Conservation (phyloP, 2,329 filamentous ascomycete genomes). For the Trichophyton simii region DNA sequence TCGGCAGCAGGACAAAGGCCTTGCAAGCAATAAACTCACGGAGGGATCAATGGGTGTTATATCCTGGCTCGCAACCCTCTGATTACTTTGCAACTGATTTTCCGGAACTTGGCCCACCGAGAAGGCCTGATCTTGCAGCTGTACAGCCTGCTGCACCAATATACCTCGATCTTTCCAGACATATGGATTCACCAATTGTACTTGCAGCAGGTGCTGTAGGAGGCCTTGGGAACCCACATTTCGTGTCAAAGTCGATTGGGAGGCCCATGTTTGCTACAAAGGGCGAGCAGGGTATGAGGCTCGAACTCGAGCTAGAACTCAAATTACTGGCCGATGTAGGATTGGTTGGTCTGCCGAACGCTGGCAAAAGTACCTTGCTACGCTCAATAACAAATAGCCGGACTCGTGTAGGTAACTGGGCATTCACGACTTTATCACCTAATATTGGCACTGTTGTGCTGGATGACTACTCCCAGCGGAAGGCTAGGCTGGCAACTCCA, state of each 20-base stretch:
- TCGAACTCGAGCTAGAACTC: constrained; percentile 77
- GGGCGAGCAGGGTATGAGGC: constrained; percentile 64
- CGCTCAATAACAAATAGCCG: constrained; percentile 78
- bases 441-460: constrained; percentile 94
- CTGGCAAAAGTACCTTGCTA: constrained; percentile 86
- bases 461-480: constrained; percentile 71
- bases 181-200: constrained; percentile 71
- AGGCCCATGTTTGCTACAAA: constrained; percentile 80
- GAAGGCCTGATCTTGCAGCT: constrained; percentile 46
- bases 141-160: constrained; percentile 63
- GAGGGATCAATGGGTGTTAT: constrained; percentile 71
- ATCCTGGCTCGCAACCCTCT: constrained; percentile 67
- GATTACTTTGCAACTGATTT: constrained; percentile 50
- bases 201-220: constrained; percentile 80
- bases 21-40: constrained; percentile 31
- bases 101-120: constrained; percentile 43
- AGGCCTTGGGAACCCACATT: constrained; percentile 87
- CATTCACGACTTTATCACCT: constrained; percentile 87
- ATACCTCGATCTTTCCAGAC: constrained; percentile 57
- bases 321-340: constrained; percentile 93
- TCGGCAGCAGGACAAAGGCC: constrained; percentile 29
- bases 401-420: constrained; percentile 84
- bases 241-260: constrained; percentile 60
- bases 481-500: constrained; percentile 39
- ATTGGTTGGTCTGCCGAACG: constrained; percentile 87